phyloP scores from a whole-genome alignment of 163 green algal species.

The Picocystis sp. region DNA sequence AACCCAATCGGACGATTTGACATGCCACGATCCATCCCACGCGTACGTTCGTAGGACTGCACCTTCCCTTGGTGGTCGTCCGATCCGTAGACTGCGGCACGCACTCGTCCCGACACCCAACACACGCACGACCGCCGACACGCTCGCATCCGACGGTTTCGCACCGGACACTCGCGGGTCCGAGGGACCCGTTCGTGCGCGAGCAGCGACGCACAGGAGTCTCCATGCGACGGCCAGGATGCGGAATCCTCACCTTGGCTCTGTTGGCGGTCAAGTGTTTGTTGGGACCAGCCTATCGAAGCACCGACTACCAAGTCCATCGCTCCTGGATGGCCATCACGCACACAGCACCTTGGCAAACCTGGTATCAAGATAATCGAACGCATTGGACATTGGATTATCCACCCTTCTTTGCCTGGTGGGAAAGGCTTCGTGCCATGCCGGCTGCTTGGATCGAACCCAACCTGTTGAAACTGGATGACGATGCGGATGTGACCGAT shows the following conservation, averaged over 20 bases:
- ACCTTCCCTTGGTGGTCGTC: no score
- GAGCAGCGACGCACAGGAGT: no score
- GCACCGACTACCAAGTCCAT: slow-evolving; percentile 96
- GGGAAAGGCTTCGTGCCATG: slow-evolving; percentile 60
- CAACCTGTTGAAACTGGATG: slow-evolving; percentile 48
- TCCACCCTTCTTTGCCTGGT: slow-evolving; percentile 89
- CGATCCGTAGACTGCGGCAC: no score
- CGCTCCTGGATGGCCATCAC: slow-evolving; percentile 94
- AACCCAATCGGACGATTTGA: no score
- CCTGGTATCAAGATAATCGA: slow-evolving; percentile 67
- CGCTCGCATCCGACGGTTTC: no score
- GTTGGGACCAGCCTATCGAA: slow-evolving; percentile 71
- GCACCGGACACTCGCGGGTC: no score
- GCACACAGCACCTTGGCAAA: slow-evolving; percentile 36
- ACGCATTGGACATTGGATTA: slow-evolving; percentile 95
- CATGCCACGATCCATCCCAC: no score
- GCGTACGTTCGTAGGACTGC: no score
- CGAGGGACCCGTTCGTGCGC: no score
- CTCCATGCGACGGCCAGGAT: no score
- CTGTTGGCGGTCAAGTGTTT: slow-evolving; percentile 56
- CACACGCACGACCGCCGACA: no score
- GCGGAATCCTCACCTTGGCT: not conserved
- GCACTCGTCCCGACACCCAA: no score
- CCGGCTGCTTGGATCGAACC: slow-evolving; percentile 47
- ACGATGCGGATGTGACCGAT: slow-evolving; percentile 34